Evolutionary conservation across 1,284 basidiomycete genomes (phyloP), one percentile per base, ranked within the genome.

Genomic region (Moesziomyces antarcticus): DNA sequence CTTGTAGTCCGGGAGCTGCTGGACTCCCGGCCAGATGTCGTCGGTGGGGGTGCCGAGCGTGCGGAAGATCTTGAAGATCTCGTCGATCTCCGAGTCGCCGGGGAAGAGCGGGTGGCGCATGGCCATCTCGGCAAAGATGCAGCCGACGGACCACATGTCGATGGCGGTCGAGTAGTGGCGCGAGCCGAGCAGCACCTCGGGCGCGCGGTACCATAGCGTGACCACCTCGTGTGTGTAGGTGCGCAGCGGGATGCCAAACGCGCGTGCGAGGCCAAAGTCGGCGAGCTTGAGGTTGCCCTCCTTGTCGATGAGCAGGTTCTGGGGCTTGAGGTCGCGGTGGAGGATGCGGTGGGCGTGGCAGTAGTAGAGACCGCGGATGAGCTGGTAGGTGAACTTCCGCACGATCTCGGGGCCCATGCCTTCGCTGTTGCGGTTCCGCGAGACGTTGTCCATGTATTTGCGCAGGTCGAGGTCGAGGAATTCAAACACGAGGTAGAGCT

Each of bases 101-200:
- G 96, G 94, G 89, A 98, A 98, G 24, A 98, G 88, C 2, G 96
- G 95, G 75, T 90, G 89, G 24, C 94, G 91, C 88, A 92, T 90
- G 56, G 92, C 89, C 93, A 96, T 95, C 85, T 96, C 93, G 9
- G 93, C 93, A 67, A 83, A 81, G 81, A 96, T 96, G 78, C 93
- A 94, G 18, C 95, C 96, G 24, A 97, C 94, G 48, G 92, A 94
- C 96, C 96, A 99, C 90, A 98, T 96, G 85, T 99, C 97, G 81
- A 98, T 93, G 30, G 93, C 81, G 3, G 97, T 99, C 21, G 92
- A 91, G 86, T 99, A 99, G 83, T 97, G 94, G 57, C 95, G 90
- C 10, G 93, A 93, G 24, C 97, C 97, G 2, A 99, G 90, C 25
- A 99, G 88, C 20, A 99, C 96, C 83, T 98, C 96, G 1, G 97